Percentiles rank a stretch among this genome's conserved stretches.
Conservation (phyloP, 495 filamentous ascomycete species). For the Daldinia decipiens region DNA sequence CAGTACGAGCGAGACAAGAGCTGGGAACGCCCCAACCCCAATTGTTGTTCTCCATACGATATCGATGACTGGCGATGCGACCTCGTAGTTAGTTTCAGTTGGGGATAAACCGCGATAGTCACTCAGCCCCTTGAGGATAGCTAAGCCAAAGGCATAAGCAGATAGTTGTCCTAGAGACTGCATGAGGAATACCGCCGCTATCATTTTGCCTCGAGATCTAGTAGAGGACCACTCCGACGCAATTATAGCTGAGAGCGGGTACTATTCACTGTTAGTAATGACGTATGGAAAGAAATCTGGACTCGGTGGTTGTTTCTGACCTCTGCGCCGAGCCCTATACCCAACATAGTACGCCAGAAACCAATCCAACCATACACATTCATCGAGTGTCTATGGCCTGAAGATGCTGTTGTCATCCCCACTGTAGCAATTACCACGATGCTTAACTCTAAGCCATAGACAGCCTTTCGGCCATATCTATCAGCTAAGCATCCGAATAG, state of each 20-base stretch:
- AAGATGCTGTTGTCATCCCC: constrained; percentile 58
- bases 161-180: constrained; percentile 73
- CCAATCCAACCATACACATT: constrained; percentile 65
- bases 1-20: constrained; percentile 66
- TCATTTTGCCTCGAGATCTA: constrained; percentile 67
- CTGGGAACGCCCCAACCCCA: constrained; percentile 69
- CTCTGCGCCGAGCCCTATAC: constrained; percentile 61
- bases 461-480: constrained; percentile 66
- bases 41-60: constrained; percentile 69
- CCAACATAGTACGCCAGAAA: constrained; percentile 67
- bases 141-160: constrained; percentile 53
- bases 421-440: constrained; percentile 65
- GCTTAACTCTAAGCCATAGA: constrained; percentile 72
- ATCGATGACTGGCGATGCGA: constrained; percentile 49
- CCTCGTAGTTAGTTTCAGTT: constrained; percentile 61
- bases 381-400: constrained; percentile 58
- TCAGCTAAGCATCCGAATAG: constrained; percentile 72
- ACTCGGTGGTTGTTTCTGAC: constrained; percentile 18
- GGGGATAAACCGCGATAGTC: constrained; percentile 52
- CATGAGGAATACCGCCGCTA: constrained; percentile 73
- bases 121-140: constrained; percentile 64
- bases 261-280: constrained; percentile 32
- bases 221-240: constrained; percentile 71
- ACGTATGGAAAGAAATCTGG: not conserved
- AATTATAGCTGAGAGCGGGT: constrained; percentile 63